These are phyloP conservation scores for Phtheirospermum japonicum DNA, from an alignment of 257 asterid genomes.

Conservation along the genomic window DNA sequence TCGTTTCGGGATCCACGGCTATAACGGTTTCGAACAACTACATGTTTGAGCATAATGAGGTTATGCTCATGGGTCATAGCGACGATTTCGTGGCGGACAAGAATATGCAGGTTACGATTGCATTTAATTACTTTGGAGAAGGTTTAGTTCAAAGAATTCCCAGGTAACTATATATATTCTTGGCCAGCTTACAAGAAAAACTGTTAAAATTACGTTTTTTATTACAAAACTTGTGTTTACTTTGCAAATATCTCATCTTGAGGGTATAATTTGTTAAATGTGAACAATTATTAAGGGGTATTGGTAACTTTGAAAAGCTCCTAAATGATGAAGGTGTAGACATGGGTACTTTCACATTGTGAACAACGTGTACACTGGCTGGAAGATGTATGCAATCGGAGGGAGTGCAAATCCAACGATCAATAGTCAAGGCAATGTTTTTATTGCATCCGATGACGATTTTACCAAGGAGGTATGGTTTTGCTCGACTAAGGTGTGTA, in stretches of 20 bases:
- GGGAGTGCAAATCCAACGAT: slow-evolving; percentile 81
- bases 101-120: slow-evolving; percentile 71
- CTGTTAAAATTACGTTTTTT: too few relatives aligned
- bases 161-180: slow-evolving; percentile 33
- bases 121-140: slow-evolving; percentile 69
- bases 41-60: slow-evolving; percentile 68
- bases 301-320: too few relatives aligned
- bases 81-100: slow-evolving; percentile 52
- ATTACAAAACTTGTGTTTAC: too few relatives aligned
- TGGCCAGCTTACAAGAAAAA: too few relatives aligned
- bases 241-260: too few relatives aligned
- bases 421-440: slow-evolving; percentile 75
- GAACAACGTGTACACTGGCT: slow-evolving; percentile 69
- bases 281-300: too few relatives aligned
- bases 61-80: slow-evolving; percentile 69
- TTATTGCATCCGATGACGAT: slow-evolving; percentile 46
- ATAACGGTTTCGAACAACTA: slow-evolving; percentile 62
- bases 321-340: slow-evolving; percentile 62
- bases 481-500: too few relatives aligned
- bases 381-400: slow-evolving; percentile 82
- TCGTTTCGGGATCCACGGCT: slow-evolving; percentile 55
- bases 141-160: slow-evolving; percentile 73
- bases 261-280: too few relatives aligned
- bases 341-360: slow-evolving; percentile 74
- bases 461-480: slow-evolving; percentile 44